Evolutionary conservation across 2,329 filamentous ascomycete species (phyloP), one percentile per base, ranked within the genome.

Genomic region (Venturia pyrina): DNA sequence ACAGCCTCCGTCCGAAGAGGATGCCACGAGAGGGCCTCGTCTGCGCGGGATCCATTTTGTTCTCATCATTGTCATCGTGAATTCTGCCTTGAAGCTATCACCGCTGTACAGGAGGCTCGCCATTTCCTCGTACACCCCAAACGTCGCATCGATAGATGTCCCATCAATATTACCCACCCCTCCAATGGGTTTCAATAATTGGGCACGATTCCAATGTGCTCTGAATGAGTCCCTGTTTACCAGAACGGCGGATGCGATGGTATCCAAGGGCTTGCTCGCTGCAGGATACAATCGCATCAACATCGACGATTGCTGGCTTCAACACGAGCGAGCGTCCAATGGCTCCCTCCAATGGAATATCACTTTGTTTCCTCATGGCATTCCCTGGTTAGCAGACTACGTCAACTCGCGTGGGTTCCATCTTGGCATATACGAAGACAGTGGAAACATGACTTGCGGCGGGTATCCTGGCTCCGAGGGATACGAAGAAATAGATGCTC

Each of bases 401-500:
- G 71, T 84, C 13, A 83, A 85, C 69, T 71, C 68, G 0, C 69
- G 82, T 43, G 80, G 78, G 1, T 70, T 85, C 56, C 77, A 78
- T n/a, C 81, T 83, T 66, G 83, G 83, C 40, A 83, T 84, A 72
- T 85, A 85, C 70, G 77, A 75, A 19, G 75, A 75, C 65, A 80
- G 80, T n/a, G 81, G 81, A 2, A 73, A 50, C 77, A 75, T 68
- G 73, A 83, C 85, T 70, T 83, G 83, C 0, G 71, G 79, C 19
- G 77, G 79, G 0, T 85, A 79, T 70, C 82, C 83, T 0, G 73
- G 72, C 21, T 64, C 62, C 7, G 34, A 53, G 62, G 69, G 75
- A 50, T 50, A 82, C 69, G 86, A 89, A 69, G 72, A 78, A 1
- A 73, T 83, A n/a, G 86, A 88, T 72, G 86, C 85, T 0, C 73